These are phyloP conservation scores for Candida vaughaniae DNA, from an alignment of 805 yeast genomes.

Conservation along the genomic window DNA sequence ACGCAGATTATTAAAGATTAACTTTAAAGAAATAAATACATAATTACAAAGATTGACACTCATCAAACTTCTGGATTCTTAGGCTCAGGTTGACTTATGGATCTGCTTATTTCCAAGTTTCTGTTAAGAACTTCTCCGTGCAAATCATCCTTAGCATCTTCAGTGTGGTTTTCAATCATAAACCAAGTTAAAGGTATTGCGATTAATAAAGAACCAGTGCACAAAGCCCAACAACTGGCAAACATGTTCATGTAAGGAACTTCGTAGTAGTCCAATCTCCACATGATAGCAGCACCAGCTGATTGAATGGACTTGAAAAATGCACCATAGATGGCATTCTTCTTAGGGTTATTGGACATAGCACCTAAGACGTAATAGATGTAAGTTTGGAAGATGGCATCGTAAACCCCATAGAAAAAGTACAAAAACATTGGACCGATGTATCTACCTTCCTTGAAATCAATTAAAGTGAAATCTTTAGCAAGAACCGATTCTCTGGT, in stretches of 20 bases:
- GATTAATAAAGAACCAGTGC: slow-evolving; percentile 46
- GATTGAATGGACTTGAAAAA: slow-evolving; percentile 64
- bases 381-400: slow-evolving; percentile 59
- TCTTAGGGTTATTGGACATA: slow-evolving; percentile 55
- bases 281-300: slow-evolving; percentile 61
- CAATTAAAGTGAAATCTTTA: slow-evolving; percentile 29
- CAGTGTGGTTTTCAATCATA: slow-evolving; percentile 46
- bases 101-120: slow-evolving; percentile 22
- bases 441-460: slow-evolving; percentile 46
- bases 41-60: no score
- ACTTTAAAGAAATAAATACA: not conserved
- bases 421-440: slow-evolving; percentile 62
- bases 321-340: slow-evolving; percentile 56
- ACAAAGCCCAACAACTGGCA: slow-evolving; percentile 52
- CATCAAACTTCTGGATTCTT: slow-evolving; percentile 1
- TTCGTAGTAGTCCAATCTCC: slow-evolving; percentile 52
- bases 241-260: slow-evolving; percentile 38
- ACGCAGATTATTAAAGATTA: no score
- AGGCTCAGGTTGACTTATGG: slow-evolving; percentile 5
- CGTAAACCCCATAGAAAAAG: slow-evolving; percentile 60
- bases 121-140: slow-evolving; percentile 8
- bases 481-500: slow-evolving; percentile 29
- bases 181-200: slow-evolving; percentile 48
- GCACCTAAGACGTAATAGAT: slow-evolving; percentile 61
- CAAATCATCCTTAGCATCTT: slow-evolving; percentile 29